Evolutionary conservation across 2,329 filamentous ascomycete species (phyloP), one percentile per base, ranked within the genome.

Genomic region (Colletotrichum sp.): DNA sequence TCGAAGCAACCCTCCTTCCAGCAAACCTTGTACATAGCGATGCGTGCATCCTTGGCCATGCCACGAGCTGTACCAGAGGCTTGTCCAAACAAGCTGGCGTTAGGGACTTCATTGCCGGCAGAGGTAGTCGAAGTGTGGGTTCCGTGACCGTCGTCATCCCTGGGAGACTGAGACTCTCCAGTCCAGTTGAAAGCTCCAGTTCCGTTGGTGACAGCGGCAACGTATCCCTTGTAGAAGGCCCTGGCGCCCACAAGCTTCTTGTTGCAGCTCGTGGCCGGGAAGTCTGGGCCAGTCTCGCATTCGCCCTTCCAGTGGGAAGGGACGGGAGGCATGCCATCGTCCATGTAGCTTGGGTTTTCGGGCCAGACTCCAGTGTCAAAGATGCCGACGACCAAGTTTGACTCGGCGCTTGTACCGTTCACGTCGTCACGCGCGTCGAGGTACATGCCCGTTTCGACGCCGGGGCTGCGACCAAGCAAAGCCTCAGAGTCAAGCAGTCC

Each of bases 171-270:
- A 16, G n/a, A 66, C 12, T 62, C 18, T 13, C 62, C 55, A 36
- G 62, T 67, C 72, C 69, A 67, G 52, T 62, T 72, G 36, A 39
- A 72, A 28, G 30, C 16, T 15, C 36, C 10, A 18, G 71, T 7
- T n/a, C 18, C 32, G n/a, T 62, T n/a, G 16, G 28, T 39, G 1
- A n/a, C 4, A 3, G 16, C 28, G 16, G 52, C 72, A 4, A 67
- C 60, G 28, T 62, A 63, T 1, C 65, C 77, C 52, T 72, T 75
- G 32, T 32, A 76, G 30, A 65, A 77, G 28, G 52, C 62, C 26
- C 70, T 71, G 12, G 75, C 77, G 24, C 77, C 77, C 16, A 78
- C 49, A 34, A 78, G 68, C 63, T 78, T 78, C 15, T 75, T 69
- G 67, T 77, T 77, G 59, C 77, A 78, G 34, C 49, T 60, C 6